Evolutionary conservation across 2,329 filamentous ascomycete genomes (phyloP).

Genomic region (Neophaeococcomyces mojaviensis): DNA sequence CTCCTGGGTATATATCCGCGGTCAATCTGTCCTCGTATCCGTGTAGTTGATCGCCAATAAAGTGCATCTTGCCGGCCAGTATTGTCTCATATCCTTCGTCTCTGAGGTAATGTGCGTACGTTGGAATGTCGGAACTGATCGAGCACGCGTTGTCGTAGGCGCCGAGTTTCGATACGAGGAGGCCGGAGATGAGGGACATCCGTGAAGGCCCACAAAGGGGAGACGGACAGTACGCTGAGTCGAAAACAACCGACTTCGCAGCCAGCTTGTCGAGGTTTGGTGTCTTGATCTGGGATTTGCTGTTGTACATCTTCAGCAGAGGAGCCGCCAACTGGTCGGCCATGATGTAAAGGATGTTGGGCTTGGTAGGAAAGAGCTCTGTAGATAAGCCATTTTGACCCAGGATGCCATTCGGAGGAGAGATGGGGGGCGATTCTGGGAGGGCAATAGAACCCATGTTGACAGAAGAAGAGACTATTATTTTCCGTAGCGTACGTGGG

Average conservation of each 20-base stretch:
- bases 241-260: slow-evolving; percentile 75
- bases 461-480: neutral
- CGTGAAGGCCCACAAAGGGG: slow-evolving; percentile 87
- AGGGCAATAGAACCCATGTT: slow-evolving; percentile 21
- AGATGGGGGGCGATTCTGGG: slow-evolving; percentile 19
- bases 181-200: slow-evolving; percentile 90
- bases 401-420: slow-evolving; percentile 22
- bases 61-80: slow-evolving; percentile 94
- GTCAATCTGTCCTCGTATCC: slow-evolving; percentile 88
- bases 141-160: slow-evolving; percentile 88
- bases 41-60: slow-evolving; percentile 88
- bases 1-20: slow-evolving; percentile 90
- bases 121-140: slow-evolving; percentile 75
- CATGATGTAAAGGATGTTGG: slow-evolving; percentile 91
- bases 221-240: slow-evolving; percentile 89
- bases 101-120: slow-evolving; percentile 86
- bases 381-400: slow-evolving; percentile 22
- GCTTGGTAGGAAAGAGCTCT: slow-evolving; percentile 35
- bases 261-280: slow-evolving; percentile 82
- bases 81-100: slow-evolving; percentile 81
- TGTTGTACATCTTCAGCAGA: slow-evolving; percentile 85
- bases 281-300: slow-evolving; percentile 80
- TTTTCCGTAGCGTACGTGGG: too few species aligned
- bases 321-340: slow-evolving; percentile 90
- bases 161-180: slow-evolving; percentile 83